These are phyloP conservation scores for Heritiera littoralis DNA, from an alignment of 345 rosid genomes.

Conservation along the genomic window DNA sequence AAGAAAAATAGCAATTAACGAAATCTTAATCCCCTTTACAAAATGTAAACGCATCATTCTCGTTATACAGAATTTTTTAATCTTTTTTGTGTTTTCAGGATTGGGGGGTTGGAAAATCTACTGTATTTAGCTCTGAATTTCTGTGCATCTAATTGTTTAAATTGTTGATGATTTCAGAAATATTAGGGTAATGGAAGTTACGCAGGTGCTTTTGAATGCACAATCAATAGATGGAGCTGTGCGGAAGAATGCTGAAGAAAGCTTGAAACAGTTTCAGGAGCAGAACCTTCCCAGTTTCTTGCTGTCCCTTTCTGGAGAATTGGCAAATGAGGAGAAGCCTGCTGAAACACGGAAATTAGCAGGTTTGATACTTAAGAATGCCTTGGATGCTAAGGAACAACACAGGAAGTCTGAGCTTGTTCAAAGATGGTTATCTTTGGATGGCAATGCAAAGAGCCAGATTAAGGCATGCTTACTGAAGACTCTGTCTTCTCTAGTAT, in stretches of 20 bases:
- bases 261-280: slow-evolving; percentile 64
- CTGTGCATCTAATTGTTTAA: neutral
- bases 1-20: too few relatives aligned
- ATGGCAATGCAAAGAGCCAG: slow-evolving; percentile 52
- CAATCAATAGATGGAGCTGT: slow-evolving; percentile 70
- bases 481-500: slow-evolving; percentile 60
- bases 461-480: slow-evolving; percentile 56
- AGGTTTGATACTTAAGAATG: slow-evolving; percentile 65
- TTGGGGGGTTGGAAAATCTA: neutral
- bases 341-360: slow-evolving; percentile 75
- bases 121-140: neutral
- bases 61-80: neutral
- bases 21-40: too few relatives aligned
- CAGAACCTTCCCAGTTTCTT: slow-evolving; percentile 67
- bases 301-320: slow-evolving; percentile 60
- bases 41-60: too few relatives aligned
- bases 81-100: neutral
- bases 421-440: slow-evolving; percentile 68
- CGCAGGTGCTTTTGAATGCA: slow-evolving; percentile 75
- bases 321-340: slow-evolving; percentile 56
- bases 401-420: slow-evolving; percentile 45
- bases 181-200: slow-evolving; percentile 50
- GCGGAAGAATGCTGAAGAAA: slow-evolving; percentile 74
- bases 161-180: slow-evolving; percentile 21
- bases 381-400: slow-evolving; percentile 79